These are phyloP conservation scores for Protomyces lactucae-debilis DNA, from an alignment of 1,139 yeast genomes.

Conservation along the genomic window DNA sequence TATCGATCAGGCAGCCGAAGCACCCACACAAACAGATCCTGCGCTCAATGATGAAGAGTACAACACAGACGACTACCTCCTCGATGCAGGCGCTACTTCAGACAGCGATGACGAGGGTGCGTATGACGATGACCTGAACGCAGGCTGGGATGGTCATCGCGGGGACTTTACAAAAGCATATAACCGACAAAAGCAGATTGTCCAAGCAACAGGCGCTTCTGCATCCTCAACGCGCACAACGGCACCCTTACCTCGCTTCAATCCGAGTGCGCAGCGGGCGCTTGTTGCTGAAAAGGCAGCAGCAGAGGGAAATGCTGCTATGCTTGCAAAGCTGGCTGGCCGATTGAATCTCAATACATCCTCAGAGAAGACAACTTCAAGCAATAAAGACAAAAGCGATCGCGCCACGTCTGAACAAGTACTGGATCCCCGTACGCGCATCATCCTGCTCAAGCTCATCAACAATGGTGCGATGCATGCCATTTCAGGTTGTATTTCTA, in stretches of 20 bases:
- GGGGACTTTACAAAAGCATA: conserved; percentile 28
- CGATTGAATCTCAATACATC: conserved; percentile 19
- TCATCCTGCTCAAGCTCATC: conserved; percentile 73
- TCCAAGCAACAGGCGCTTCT: conserved; percentile 4
- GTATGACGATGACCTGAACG: conserved; percentile 20
- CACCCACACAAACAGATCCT: neutral
- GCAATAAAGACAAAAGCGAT: conserved; percentile 64
- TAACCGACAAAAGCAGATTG: conserved; percentile 24
- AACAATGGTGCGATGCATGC: conserved; percentile 76
- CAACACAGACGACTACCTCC: conserved; percentile 2
- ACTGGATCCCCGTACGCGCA: conserved; percentile 86
- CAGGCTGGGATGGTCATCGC: conserved; percentile 24
- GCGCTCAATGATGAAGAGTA: conserved; percentile 1
- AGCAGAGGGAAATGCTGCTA: conserved; percentile 21
- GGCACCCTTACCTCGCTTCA: conserved; percentile 13
- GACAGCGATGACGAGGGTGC: conserved; percentile 14
- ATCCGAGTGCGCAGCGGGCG: conserved; percentile 22
- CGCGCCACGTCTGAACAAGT: conserved; percentile 97
- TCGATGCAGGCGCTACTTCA: neutral
- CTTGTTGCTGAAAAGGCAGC: conserved; percentile 18
- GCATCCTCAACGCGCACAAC: neutral
- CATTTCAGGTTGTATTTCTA: conserved; percentile 88
- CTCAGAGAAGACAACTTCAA: conserved; percentile 28
- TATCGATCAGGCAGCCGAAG: neutral
- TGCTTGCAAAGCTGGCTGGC: conserved; percentile 27